Base-by-base conservation (phyloP, 2,329 filamentous ascomycete genomes). In the Xylariaceae sp. region DNA sequence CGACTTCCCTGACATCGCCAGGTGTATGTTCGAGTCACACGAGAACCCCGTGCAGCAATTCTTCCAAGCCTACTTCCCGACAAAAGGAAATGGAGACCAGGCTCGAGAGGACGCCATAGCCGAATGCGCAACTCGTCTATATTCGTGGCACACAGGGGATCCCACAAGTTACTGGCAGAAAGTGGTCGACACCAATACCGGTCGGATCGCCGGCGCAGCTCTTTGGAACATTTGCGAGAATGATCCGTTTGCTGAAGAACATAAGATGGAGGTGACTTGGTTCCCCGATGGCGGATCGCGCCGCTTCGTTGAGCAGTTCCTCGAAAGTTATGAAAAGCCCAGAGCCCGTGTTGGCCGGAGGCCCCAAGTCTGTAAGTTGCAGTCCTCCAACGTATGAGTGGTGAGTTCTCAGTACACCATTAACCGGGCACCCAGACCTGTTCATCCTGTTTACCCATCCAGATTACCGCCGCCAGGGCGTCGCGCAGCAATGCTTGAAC, bases 281-380 rank as follows among this genome's bases (percentile, higher is more conserved):
- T 71, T 67, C 40, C 70, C 69, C 0, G 61, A 70, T 41, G 65
- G 61, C n/a, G 50, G 61, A 1, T 59, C 63, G 4, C 63, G 63
- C 10, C 16, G 22, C 0, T 65, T 61, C 19, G 63, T 52, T 1
- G 65, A 65, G 53, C 37, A 65, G 36, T 53, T 42, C 2, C 19
- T 65, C 3, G 41, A 49, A 9, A 59, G 44, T 2, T 56, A 60
- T 44, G 34, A 1, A 2, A 15, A 21, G 18, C 61, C 57, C 3
- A 51, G 58, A 42, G 36, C 53, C 18, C 50, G 48, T 2, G 52
- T 22, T 13, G 63, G 43, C 2, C 63, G 61, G 53, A 57, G 49
- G 19, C 56, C 64, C 5, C 61, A 63, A 16, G 26, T 66, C n/a
- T 62, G 61, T 63, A 21, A 54, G 63, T 61, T 21, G n/a, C 30